Conservation (phyloP, 164 flowering plant genomes). For the Taxillus chinensis region DNA sequence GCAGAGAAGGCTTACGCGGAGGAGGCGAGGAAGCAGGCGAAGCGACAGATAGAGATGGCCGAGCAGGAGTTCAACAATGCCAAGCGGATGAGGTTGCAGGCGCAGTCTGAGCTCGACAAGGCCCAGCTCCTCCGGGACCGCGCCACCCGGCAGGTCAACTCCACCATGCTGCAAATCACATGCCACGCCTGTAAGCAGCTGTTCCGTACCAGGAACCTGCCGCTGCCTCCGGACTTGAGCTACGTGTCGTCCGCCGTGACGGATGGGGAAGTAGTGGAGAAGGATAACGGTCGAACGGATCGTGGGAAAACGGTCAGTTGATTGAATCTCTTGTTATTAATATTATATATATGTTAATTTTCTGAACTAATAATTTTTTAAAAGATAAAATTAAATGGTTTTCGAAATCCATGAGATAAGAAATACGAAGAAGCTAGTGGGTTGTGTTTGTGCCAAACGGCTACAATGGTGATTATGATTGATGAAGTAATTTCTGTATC, state of each 20-base stretch:
- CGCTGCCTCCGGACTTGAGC: conserved; percentile 33
- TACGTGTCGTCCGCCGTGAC: conserved; percentile 58
- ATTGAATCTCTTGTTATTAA: neutral
- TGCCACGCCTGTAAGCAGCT: conserved; percentile 70
- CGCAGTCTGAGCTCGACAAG: conserved; percentile 66
- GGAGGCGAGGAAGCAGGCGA: conserved; percentile 61
- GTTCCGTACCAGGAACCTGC: conserved; percentile 28
- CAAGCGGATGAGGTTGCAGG: conserved; percentile 71
- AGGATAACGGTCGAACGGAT: conserved; percentile 8
- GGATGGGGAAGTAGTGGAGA: conserved; percentile 48
- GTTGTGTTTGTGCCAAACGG: neutral
- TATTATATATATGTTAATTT: neutral
- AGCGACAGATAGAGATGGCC: conserved; percentile 66
- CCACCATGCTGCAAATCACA: conserved; percentile 62
- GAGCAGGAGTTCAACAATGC: conserved; percentile 77
- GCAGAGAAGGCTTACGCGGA: conserved; percentile 69
- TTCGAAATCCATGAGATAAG: neutral
- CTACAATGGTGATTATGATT: neutral
- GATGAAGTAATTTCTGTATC: conserved; percentile 12
- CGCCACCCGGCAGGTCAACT: conserved; percentile 53
- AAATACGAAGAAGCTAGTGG: neutral
- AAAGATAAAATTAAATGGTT: neutral
- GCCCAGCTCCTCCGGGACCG: conserved; percentile 60
- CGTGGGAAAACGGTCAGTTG: conserved; percentile 12
- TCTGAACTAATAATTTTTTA: conserved; percentile 4